Percentiles rank a stretch among this genome's conserved stretches.
Evolutionary conservation across 225 moss, liverwort and hornwort genomes (phyloP).

Genomic region (Lunularia cruciata): DNA sequence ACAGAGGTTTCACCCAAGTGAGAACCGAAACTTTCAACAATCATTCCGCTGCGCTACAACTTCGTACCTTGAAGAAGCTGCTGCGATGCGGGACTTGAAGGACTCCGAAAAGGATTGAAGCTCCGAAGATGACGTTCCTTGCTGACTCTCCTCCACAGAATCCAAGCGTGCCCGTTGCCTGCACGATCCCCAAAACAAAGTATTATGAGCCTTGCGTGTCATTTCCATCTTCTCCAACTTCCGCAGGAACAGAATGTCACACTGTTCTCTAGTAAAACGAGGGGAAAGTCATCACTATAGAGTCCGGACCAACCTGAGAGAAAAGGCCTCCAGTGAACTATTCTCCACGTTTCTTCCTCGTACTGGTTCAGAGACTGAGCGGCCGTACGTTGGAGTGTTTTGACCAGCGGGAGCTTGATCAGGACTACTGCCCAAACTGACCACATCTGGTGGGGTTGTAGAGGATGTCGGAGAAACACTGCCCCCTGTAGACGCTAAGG

Average conservation of each 20-base stretch:
- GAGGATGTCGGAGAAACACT: slow-evolving; percentile 23
- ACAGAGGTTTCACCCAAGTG: not conserved
- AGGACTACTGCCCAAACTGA: slow-evolving; percentile 19
- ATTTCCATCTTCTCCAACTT: not conserved
- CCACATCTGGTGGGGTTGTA: slow-evolving; percentile 25
- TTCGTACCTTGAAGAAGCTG: slow-evolving; percentile 65
- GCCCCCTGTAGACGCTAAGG: slow-evolving; percentile 19
- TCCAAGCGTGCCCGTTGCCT: slow-evolving; percentile 48
- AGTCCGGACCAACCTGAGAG: slow-evolving; percentile 21
- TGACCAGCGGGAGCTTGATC: slow-evolving; percentile 26
- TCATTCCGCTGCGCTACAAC: too few species aligned
- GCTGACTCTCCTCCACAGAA: slow-evolving; percentile 50
- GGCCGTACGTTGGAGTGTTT: slow-evolving; percentile 25
- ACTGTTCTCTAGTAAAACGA: not conserved
- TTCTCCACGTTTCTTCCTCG: slow-evolving; percentile 26
- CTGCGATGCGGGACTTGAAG: slow-evolving; percentile 66
- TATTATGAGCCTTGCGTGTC: not conserved
- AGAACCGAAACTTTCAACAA: not conserved
- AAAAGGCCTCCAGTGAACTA: slow-evolving; percentile 12
- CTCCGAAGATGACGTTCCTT: slow-evolving; percentile 61
- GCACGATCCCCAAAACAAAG: not conserved
- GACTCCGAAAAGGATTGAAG: slow-evolving; percentile 56
- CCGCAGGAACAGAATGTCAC: not conserved
- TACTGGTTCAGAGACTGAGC: slow-evolving; percentile 23
- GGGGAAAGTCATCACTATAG: not conserved